These are phyloP conservation scores for Globisporangium alternatum DNA, from an alignment of 352 stramenopile genomes.

Conservation along the genomic window DNA sequence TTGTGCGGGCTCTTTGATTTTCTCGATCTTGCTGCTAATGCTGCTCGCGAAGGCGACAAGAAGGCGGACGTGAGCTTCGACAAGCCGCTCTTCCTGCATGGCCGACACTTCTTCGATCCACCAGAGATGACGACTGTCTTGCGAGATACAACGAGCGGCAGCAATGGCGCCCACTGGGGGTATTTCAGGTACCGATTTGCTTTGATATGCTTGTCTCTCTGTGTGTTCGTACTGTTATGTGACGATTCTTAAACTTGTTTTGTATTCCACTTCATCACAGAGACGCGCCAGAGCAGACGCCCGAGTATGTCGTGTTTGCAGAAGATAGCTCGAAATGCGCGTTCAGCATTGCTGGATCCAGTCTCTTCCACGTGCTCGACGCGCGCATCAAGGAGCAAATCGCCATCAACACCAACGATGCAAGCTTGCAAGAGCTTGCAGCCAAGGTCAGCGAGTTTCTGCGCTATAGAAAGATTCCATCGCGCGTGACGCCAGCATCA, in stretches of 20 bases:
- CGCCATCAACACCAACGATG: background rate
- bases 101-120: constrained; percentile 47
- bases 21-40: constrained; percentile 17
- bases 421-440: background rate
- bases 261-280: constrained; percentile 18
- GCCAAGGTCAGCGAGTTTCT: constrained; percentile 5
- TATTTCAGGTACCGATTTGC: constrained; percentile 36
- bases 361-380: constrained; percentile 42
- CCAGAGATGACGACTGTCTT: constrained; percentile 47
- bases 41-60: constrained; percentile 3
- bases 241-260: background rate
- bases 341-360: constrained; percentile 34
- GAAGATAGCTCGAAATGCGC: constrained; percentile 26
- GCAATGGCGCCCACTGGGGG: constrained; percentile 39
- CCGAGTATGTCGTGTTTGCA: constrained; percentile 38
- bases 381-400: background rate
- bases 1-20: constrained; percentile 54
- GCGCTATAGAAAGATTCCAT: background rate
- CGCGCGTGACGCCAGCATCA: constrained; percentile 10
- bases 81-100: constrained; percentile 52
- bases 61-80: constrained; percentile 18
- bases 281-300: constrained; percentile 37
- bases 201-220: background rate
- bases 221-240: background rate
- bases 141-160: constrained; percentile 15